Conservation (phyloP, 2,329 filamentous ascomycete species). For the Aspergillus japonicus region DNA sequence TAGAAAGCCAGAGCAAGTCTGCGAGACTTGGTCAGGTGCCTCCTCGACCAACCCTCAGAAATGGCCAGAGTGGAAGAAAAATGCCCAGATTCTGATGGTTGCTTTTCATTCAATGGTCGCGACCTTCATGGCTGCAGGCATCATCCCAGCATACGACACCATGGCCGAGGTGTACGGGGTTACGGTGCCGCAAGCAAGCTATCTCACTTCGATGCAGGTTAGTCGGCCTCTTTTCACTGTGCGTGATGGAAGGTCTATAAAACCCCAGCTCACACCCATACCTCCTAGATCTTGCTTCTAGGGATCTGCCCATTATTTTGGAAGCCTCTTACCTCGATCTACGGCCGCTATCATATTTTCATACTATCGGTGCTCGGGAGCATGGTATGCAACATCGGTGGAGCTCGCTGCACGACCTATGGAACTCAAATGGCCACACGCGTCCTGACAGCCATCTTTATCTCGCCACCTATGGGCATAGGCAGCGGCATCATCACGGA, state of each 20-base stretch:
- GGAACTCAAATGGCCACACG: conserved; percentile 50
- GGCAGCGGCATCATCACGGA: conserved; percentile 56
- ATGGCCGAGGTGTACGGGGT: conserved; percentile 52
- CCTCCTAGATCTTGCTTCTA: conserved; percentile 49
- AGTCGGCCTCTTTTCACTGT: neutral
- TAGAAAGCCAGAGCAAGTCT: neutral
- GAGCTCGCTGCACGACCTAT: conserved; percentile 50
- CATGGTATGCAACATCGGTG: conserved; percentile 53
- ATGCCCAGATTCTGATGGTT: conserved; percentile 53
- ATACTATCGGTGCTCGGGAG: conserved; percentile 50
- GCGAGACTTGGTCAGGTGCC: neutral
- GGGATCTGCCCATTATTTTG: conserved; percentile 55
- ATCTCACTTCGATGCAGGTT: conserved; percentile 52
- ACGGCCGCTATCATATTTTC: conserved; percentile 54
- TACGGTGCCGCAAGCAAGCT: conserved; percentile 49
- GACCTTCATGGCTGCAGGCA: conserved; percentile 52
- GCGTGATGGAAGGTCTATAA: too few species aligned
- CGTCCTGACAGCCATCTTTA: conserved; percentile 53
- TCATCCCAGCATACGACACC: conserved; percentile 53
- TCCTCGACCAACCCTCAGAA: conserved; percentile 22
- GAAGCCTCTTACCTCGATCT: conserved; percentile 54
- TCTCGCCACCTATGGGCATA: conserved; percentile 51
- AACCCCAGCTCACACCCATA: neutral
- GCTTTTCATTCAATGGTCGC: conserved; percentile 56
- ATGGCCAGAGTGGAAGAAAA: conserved; percentile 36